Percentiles rank a stretch among this genome's conserved stretches.
These are phyloP conservation scores for Colletotrichum ledebouriae DNA, from an alignment of 2,329 filamentous ascomycete species.

Conservation along the genomic window DNA sequence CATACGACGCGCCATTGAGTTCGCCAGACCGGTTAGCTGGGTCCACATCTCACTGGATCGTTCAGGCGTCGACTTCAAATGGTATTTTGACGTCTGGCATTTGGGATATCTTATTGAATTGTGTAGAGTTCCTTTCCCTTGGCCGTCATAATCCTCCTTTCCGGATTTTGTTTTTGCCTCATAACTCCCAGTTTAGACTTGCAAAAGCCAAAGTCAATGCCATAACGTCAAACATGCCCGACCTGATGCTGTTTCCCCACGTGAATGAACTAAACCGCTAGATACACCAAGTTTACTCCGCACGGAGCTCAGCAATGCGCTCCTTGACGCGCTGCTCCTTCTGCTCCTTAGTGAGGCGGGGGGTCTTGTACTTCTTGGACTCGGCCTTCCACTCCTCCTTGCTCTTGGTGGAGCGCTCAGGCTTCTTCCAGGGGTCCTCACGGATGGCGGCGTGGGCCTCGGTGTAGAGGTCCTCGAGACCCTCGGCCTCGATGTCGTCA, in stretches of 20 bases:
- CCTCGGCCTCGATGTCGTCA: slow-evolving; percentile 95
- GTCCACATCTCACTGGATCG: not conserved
- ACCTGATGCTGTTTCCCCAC: slow-evolving; percentile 9
- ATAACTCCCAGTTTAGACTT: slow-evolving; percentile 40
- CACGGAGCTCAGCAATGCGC: slow-evolving; percentile 87
- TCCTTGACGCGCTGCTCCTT: slow-evolving; percentile 86
- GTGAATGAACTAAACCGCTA: slow-evolving; percentile 36
- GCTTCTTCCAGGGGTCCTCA: slow-evolving; percentile 98
- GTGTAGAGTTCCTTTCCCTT: slow-evolving; percentile 34
- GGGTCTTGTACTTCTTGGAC: slow-evolving; percentile 87
- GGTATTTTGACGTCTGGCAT: slow-evolving; percentile 40
- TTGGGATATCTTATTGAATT: slow-evolving; percentile 43
- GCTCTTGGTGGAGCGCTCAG: slow-evolving; percentile 86
- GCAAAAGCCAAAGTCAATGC: slow-evolving; percentile 33
- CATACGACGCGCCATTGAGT: not conserved
- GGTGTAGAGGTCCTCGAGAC: slow-evolving; percentile 94
- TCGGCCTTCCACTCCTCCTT: slow-evolving; percentile 98
- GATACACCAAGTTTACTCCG: slow-evolving; percentile 54
- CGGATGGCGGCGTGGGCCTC: slow-evolving; percentile 98
- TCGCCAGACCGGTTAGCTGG: slow-evolving; percentile 9
- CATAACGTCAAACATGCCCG: slow-evolving; percentile 40
- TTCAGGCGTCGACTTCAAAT: slow-evolving; percentile 1
- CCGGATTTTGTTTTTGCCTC: slow-evolving; percentile 41
- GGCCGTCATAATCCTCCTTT: slow-evolving; percentile 37
- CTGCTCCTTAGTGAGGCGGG: slow-evolving; percentile 87